Evolutionary conservation across 164 flowering plant genomes (phyloP).

Genomic region (Sedum album): DNA sequence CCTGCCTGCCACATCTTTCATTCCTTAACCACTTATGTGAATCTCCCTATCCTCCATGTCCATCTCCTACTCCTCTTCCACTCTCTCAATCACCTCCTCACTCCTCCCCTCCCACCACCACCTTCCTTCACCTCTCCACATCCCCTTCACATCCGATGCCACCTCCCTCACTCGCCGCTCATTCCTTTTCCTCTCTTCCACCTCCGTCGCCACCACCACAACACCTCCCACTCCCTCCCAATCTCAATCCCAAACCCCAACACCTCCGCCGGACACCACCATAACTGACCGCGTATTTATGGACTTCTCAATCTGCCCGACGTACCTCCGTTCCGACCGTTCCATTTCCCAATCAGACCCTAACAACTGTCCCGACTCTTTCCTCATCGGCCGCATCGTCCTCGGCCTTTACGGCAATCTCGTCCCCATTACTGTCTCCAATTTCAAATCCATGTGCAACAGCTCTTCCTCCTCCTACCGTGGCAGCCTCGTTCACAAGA

Average conservation of each 20-base stretch:
- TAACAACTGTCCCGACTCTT: constrained; percentile 47
- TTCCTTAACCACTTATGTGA: neutral
- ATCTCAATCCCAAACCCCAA: constrained; percentile 3
- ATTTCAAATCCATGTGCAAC: constrained; percentile 75
- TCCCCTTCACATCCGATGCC: constrained; percentile 15
- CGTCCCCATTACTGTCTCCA: constrained; percentile 73
- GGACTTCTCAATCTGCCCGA: constrained; percentile 81
- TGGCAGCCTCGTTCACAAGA: constrained; percentile 68
- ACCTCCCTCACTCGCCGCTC: constrained; percentile 21
- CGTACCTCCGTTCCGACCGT: constrained; percentile 50
- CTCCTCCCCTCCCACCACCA: constrained; percentile 13
- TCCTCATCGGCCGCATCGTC: constrained; percentile 74
- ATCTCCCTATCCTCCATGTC: neutral
- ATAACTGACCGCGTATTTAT: constrained; percentile 83
- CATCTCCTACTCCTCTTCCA: constrained; percentile 11
- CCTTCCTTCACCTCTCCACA: constrained; percentile 32
- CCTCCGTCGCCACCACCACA: constrained; percentile 21
- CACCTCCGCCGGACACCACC: constrained; percentile 59
- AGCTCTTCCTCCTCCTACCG: constrained; percentile 52
- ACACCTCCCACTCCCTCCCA: constrained; percentile 19
- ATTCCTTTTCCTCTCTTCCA: constrained; percentile 19
- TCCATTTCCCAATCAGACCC: constrained; percentile 31
- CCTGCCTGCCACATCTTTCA: neutral
- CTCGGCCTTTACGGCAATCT: constrained; percentile 85
- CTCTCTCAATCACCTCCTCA: constrained; percentile 11